These are phyloP conservation scores for Dentipellis sp. DNA, from an alignment of 768 basidiomycete species.

Conservation along the genomic window DNA sequence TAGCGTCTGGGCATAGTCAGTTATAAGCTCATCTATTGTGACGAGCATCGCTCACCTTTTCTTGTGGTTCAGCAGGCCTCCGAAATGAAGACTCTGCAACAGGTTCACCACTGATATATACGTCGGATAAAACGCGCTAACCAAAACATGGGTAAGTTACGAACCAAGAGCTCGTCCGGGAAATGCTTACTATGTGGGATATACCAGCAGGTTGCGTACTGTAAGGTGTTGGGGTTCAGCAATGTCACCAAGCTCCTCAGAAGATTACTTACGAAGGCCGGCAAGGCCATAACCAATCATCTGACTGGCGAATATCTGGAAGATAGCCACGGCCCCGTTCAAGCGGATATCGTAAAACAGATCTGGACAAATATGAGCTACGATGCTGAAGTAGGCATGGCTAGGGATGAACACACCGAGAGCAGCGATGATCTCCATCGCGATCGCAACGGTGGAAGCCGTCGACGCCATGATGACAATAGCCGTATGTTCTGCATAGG, in stretches of 20 bases:
- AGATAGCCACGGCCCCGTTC: constrained; percentile 41
- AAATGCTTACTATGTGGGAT: constrained; percentile 35
- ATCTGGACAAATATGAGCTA: constrained; percentile 20
- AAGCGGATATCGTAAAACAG: constrained; percentile 42
- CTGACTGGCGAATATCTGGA: constrained; percentile 46
- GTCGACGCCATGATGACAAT: constrained; percentile 56
- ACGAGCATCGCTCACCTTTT: constrained; percentile 21
- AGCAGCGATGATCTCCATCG: constrained; percentile 52
- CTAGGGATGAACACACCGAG: constrained; percentile 27
- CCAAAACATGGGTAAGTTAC: not conserved
- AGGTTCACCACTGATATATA: constrained; percentile 45
- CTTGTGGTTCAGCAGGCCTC: constrained; percentile 40
- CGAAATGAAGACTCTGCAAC: constrained; percentile 44
- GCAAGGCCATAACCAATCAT: constrained; percentile 26
- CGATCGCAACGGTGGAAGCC: constrained; percentile 46
- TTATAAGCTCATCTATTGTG: not conserved
- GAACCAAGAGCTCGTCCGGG: not conserved
- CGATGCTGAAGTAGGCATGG: not conserved
- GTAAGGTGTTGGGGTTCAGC: not conserved
- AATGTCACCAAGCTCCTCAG: not conserved
- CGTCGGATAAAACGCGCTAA: constrained; percentile 38
- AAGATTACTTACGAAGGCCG: constrained; percentile 16
- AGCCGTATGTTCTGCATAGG: constrained; percentile 41
- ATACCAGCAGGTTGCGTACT: constrained; percentile 31
- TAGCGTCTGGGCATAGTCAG: constrained; percentile 21